Evolutionary conservation across 2,329 filamentous ascomycete species (phyloP), one percentile per base, ranked within the genome.

Genomic region (Biscogniauxia marginata): DNA sequence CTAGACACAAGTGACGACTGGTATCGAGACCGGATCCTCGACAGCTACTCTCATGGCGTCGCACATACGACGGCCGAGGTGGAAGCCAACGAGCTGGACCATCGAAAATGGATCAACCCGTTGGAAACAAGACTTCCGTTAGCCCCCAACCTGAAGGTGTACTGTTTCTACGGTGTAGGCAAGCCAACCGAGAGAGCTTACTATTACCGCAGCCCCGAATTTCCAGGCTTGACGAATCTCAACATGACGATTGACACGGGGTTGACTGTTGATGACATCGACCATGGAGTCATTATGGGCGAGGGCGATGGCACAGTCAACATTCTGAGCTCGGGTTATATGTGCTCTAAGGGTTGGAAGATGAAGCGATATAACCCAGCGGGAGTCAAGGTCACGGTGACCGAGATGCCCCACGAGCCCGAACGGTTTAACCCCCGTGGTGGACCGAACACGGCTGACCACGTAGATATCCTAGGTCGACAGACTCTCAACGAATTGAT

Each of bases 291-390:
- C n/a, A 81, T 96, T 30, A 88, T 97, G 81, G 93, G 93, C 39
- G 95, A 98, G 72, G 95, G 95, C 3, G 95, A 99, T 65, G 95
- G 95, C 1, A 99, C 95, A 0, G 95, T 99, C 45, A 96, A 93
- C 62, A 74, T 99, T n/a, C 76, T 99, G 9, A 96, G 90, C 65
- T 85, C 86, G 0, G 95, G 93, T 2, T 99, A 98, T 72, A 98
- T 99, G 95, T 99, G 95, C 73, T 89, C 91, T 65, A 91, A 88
- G 66, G 95, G 95, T 3, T 99, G 95, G 95, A 86, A 87, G 56
- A 89, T 97, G 73, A 92, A 91, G 73, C 84, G 95, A 34, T 99
- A 96, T 72, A 99, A 99, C 67, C 95, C 95, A 0, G 89, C 91
- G 0, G 87, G 88, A 1, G 83, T 88, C 25, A 85, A 91, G 66